phyloP scores from a whole-genome alignment of 176 grass and related monocot genomes.

The Rhynchospora tenuis region DNA sequence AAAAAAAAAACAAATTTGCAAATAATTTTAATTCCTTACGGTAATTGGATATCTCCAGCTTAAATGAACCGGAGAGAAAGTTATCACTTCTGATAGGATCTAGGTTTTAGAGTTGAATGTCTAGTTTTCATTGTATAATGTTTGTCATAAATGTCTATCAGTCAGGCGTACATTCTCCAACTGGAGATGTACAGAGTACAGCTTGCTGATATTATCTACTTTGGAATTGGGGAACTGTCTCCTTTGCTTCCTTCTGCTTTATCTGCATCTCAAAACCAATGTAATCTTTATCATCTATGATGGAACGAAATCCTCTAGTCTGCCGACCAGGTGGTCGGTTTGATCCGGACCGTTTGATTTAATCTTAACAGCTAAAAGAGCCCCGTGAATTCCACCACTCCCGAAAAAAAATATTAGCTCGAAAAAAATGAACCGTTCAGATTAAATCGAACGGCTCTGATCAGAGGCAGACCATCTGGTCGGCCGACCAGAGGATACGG shows the following conservation, averaged over 20 bases:
- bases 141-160: not conserved
- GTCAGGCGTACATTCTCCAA: not conserved
- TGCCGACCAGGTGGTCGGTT: too few species aligned
- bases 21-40: too few species aligned
- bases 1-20: too few species aligned
- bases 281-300: not conserved
- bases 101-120: not conserved
- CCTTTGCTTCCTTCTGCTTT: not conserved
- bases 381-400: too few species aligned
- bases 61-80: not conserved
- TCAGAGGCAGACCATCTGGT: too few species aligned
- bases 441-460: too few species aligned
- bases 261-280: not conserved
- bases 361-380: too few species aligned
- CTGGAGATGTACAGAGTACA: not conserved
- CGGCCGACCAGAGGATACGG: too few species aligned
- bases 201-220: not conserved
- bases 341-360: too few species aligned
- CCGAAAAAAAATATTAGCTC: too few species aligned
- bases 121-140: not conserved
- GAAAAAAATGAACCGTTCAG: too few species aligned
- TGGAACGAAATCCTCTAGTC: too few species aligned
- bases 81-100: not conserved
- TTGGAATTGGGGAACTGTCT: not conserved
- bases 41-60: not conserved